Evolutionary conservation across 2,329 filamentous ascomycete species (phyloP), one percentile per base, ranked within the genome.

Genomic region (Aureobasidium pullulans): DNA sequence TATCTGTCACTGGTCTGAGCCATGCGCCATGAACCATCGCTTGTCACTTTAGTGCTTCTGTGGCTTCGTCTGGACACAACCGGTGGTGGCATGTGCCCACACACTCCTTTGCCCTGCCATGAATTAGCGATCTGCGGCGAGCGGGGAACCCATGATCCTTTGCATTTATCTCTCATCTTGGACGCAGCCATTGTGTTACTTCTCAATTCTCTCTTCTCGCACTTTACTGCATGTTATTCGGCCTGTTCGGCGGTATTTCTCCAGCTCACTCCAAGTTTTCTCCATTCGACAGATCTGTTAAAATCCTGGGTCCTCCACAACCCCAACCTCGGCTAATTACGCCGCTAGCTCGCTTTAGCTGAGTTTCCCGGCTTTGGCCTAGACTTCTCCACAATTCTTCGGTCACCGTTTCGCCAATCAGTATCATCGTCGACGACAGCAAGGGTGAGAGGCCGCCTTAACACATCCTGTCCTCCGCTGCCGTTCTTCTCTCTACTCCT

Each of bases 401-500:
- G 39, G 40, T 57, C 42, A 57, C 54, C 39, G 54, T 57, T 56
- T 56, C 32, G 54, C 15, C 54, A 57, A 57, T 57, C 54, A 48
- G 31, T 57, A 2, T 4, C 32, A 19, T 47, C 54, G 42, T 32
- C 36, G 54, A 40, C 54, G 54, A 57, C 54, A 31, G 54, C 54
- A 57, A 57, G 54, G 54, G 54, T 57, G 43, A 16, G 29, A 56
- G 52, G 52, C 32, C 52, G 52, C 43, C 43, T 47, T 57, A 57
- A 57, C 54, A 39, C 29, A 23, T 34, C 43, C 37, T 39, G 37
- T 39, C 34, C 43, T 29, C 54, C 43, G 42, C 34, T 6, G 34
- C 32, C 48, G n/a, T 8, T 48, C 11, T 3, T 11, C n/a, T 37
- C 15, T 57, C 16, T 32, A 10, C 43, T 10, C 10, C 34, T n/a